Base-by-base conservation (phyloP, 352 stramenopile species). In the Saprolegnia parasitica region DNA sequence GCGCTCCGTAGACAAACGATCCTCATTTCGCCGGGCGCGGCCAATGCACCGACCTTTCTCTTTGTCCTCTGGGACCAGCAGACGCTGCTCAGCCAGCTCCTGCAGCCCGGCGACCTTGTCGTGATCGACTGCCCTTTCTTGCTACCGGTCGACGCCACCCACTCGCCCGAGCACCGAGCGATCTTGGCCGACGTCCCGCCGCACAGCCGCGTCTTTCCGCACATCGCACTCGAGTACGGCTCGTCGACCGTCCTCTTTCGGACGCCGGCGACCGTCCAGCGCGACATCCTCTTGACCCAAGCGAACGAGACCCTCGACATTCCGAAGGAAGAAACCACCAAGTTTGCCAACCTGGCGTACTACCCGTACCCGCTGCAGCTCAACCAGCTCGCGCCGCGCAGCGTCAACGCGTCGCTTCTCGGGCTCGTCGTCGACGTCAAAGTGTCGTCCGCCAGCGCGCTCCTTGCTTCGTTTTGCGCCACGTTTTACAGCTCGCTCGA, bases 11-110 rank as follows among this genome's bases (percentile, higher is more conserved):
- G 63, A 8, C 63, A 61, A 18, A 49, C 32, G 5, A 42, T 70
- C 39, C 24, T 70, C 8, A 46, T 70, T 2, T 29, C 52, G 24
- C 52, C 52, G 3, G 10, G 4, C 1, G n/a, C 42, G 37, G 1
- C 18, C 5, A 1, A 3, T 23, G 21, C 24, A 23, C 1, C 26
- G 9, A 21, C 63, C 11, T 70, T 70, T 49, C 47, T 70, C 2
- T 62, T 70, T 47, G 63, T 70, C 3, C 50, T 70, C n/a, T 70
- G 63, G 63, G 46, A 70, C 26, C 46, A 60, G 5, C 63, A 70
- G 37, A 62, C 54, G 9, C 32, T 39, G n/a, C 49, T 70, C n/a
- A 52, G 39, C 18, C 15, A 45, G 23, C 15, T 52, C 23, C 23
- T 70, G 5, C 46, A 70, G 21, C 63, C 63, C 9, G 63, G 63